phyloP scores from a whole-genome alignment of 192 early-diverging fungal genomes.

The Linnemannia schmuckeri region DNA sequence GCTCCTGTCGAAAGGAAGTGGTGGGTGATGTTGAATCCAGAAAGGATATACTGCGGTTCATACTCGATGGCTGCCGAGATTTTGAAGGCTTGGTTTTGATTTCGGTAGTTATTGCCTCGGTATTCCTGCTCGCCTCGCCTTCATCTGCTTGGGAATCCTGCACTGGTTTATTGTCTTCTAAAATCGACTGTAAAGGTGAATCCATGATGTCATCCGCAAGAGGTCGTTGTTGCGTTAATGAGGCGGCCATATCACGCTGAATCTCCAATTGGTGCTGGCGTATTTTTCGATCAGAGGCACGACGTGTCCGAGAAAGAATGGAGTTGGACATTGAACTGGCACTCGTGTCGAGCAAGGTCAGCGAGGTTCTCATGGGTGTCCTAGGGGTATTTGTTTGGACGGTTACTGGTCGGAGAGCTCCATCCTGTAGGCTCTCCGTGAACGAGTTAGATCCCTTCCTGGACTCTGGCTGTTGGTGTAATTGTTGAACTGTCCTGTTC shows the following conservation, averaged over 20 bases:
- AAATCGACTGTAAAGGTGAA: not conserved
- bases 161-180: not conserved
- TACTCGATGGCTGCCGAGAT: conserved; percentile 6
- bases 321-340: conserved; percentile 24
- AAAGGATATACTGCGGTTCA: not conserved
- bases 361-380: conserved; percentile 25
- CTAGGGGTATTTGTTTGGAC: conserved; percentile 38
- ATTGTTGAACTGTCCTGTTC: not conserved
- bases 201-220: not conserved
- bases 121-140: not conserved
- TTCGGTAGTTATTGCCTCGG: not conserved
- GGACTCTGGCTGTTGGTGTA: not conserved
- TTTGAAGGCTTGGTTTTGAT: not conserved
- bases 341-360: conserved; percentile 44
- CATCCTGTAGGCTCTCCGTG: not conserved
- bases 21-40: conserved; percentile 17
- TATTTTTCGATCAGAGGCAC: conserved; percentile 28
- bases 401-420: conserved; percentile 18
- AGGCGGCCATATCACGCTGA: conserved; percentile 13
- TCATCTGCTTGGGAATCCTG: not conserved
- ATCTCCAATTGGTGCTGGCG: conserved; percentile 40
- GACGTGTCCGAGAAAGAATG: conserved; percentile 37
- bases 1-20: not conserved
- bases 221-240: not conserved
- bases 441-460: not conserved